A percentile compares a stretch with the other conserved stretches of the same genome.
Evolutionary conservation across 306 rosid species (phyloP).

Genomic region (Cucurbita maxima): DNA sequence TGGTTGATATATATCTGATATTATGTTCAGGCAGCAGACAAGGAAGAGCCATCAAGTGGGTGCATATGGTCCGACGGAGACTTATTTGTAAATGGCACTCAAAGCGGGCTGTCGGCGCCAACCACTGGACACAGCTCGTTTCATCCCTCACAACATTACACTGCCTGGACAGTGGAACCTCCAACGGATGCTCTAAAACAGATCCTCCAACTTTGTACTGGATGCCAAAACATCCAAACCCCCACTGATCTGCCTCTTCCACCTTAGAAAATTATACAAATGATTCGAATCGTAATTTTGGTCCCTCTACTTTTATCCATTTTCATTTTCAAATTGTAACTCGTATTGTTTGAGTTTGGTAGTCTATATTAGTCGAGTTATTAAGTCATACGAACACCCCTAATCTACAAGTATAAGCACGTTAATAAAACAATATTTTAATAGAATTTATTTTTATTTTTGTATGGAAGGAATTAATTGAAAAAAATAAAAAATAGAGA

Average conservation of each 20-base stretch:
- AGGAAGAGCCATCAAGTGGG: constrained; percentile 42
- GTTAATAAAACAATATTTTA: too few species aligned
- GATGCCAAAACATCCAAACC: constrained; percentile 56
- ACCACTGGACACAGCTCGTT: constrained; percentile 14
- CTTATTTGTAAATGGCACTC: constrained; percentile 48
- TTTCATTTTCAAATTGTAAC: background rate
- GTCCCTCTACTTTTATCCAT: background rate
- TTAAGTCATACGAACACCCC: too few species aligned
- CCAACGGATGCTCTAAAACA: constrained; percentile 57
- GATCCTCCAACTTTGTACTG: constrained; percentile 49
- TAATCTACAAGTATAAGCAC: too few species aligned
- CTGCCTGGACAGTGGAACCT: constrained; percentile 43
- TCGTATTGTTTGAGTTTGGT: background rate
- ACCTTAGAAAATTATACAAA: background rate
- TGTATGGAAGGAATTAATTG: too few species aligned
- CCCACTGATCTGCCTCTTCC: constrained; percentile 34
- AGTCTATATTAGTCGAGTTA: too few species aligned
- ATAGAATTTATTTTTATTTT: too few species aligned
- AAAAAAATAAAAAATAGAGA: too few species aligned
- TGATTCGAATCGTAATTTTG: background rate
- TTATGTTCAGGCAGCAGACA: constrained; percentile 59
- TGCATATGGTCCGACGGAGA: constrained; percentile 75
- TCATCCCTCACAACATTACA: constrained; percentile 58
- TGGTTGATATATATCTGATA: background rate
- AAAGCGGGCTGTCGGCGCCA: constrained; percentile 41